Conservation (phyloP, 1,139 yeast genomes). For the Pichia sp. region DNA sequence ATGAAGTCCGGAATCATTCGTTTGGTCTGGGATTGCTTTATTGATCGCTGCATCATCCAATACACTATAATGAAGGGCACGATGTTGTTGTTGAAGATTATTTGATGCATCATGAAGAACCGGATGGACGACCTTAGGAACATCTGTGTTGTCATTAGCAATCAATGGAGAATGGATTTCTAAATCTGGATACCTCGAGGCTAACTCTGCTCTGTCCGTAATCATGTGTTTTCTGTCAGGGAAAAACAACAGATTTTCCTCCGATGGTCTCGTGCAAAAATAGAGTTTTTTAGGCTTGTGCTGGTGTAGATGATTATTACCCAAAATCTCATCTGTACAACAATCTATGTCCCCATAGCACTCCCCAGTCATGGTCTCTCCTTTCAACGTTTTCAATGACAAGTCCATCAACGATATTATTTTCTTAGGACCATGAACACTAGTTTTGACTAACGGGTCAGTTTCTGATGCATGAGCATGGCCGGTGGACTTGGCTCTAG, state of each 20-base stretch:
- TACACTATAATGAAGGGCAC: slow-evolving; percentile 2
- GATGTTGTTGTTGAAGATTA: not conserved
- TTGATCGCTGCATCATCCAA: not conserved
- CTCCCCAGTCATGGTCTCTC: slow-evolving; percentile 27
- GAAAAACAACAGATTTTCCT: slow-evolving; percentile 32
- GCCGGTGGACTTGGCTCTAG: not conserved
- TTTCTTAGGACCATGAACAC: slow-evolving; percentile 8
- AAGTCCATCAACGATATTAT: slow-evolving; percentile 29
- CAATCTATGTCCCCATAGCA: slow-evolving; percentile 31
- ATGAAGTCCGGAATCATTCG: too few species aligned
- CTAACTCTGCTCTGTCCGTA: slow-evolving; percentile 24
- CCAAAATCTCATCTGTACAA: slow-evolving; percentile 24
- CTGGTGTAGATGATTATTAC: slow-evolving; percentile 14
- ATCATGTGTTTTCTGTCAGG: slow-evolving; percentile 25
- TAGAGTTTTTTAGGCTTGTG: slow-evolving; percentile 23
- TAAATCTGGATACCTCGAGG: slow-evolving; percentile 28
- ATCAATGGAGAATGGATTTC: slow-evolving; percentile 31
- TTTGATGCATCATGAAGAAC: not conserved
- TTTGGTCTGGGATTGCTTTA: not conserved
- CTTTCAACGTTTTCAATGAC: slow-evolving; percentile 29
- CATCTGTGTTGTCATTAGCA: slow-evolving; percentile 3
- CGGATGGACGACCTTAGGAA: not conserved
- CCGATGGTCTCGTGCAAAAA: slow-evolving; percentile 31
- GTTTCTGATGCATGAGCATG: not conserved
- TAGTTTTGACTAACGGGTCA: not conserved